Conservation (phyloP, 75 land plant genomes). For the Cryptomeria japonica region DNA sequence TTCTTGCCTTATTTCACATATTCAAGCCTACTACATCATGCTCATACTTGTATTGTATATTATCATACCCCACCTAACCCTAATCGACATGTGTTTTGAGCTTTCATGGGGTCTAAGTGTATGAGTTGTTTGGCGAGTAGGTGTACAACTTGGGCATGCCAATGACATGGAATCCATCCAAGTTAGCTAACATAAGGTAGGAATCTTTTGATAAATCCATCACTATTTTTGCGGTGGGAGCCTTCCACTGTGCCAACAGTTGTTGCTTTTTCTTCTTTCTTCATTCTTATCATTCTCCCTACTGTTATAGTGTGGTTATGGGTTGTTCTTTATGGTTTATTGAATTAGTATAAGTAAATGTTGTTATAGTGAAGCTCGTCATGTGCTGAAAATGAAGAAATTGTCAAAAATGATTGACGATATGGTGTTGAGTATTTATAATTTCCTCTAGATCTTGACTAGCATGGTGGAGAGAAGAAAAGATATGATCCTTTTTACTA, state of each 20-base stretch:
- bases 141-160: constrained; percentile 58
- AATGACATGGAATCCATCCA: constrained; percentile 27
- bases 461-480: too few relatives aligned
- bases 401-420: neutral
- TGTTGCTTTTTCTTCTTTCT: constrained; percentile 9
- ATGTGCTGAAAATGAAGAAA: neutral
- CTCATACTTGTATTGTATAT: too few relatives aligned
- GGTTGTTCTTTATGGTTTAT: neutral
- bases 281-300: neutral
- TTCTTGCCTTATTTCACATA: too few relatives aligned
- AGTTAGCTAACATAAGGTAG: constrained; percentile 38
- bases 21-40: too few relatives aligned
- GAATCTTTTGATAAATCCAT: constrained; percentile 56
- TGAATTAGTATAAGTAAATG: neutral
- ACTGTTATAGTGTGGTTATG: too few relatives aligned
- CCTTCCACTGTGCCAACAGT: constrained; percentile 77
- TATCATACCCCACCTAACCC: too few relatives aligned
- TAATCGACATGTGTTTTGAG: too few relatives aligned
- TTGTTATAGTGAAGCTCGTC: neutral
- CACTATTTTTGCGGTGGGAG: constrained; percentile 59
- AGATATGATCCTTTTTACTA: too few relatives aligned
- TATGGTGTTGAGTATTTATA: neutral
- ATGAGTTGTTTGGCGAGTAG: neutral
- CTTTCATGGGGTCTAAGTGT: neutral
- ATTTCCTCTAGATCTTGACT: too few relatives aligned